Conservation (phyloP, 1,284 basidiomycete genomes). For the Leccinum huronense region DNA sequence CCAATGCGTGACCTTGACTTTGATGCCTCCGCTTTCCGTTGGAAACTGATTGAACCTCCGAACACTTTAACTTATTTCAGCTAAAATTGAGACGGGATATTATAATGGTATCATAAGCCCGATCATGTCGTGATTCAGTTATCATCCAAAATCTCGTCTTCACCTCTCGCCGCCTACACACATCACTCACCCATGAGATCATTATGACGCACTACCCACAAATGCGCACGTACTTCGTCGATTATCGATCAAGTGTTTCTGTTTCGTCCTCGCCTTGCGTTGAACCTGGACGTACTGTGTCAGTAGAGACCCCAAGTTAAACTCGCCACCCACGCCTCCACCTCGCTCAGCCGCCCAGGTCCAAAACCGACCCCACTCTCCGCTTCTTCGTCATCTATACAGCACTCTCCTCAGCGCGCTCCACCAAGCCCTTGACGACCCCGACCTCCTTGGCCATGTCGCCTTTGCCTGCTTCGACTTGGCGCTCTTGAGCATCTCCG, state of each 20-base stretch:
- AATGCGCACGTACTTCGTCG: no score
- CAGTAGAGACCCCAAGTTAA: constrained; percentile 64
- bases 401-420: constrained; percentile 82
- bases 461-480: constrained; percentile 39
- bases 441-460: constrained; percentile 55
- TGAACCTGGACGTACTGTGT: constrained; percentile 79
- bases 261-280: constrained; percentile 77
- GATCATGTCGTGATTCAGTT: no score
- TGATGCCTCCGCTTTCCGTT: no score
- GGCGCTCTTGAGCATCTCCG: constrained; percentile 67
- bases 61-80: no score
- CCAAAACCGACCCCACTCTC: constrained; percentile 56
- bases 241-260: constrained; percentile 71
- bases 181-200: no score
- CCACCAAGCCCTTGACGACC: constrained; percentile 74
- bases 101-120: no score
- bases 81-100: no score
- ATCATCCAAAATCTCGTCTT: no score
- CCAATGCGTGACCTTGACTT: no score
- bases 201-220: no score
- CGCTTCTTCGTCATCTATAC: constrained; percentile 67
- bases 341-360: constrained; percentile 64
- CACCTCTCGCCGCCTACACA: no score
- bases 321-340: constrained; percentile 70
- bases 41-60: no score